phyloP scores from a whole-genome alignment of 2,329 filamentous ascomycete species.

The Ophiosphaerella korrae region DNA sequence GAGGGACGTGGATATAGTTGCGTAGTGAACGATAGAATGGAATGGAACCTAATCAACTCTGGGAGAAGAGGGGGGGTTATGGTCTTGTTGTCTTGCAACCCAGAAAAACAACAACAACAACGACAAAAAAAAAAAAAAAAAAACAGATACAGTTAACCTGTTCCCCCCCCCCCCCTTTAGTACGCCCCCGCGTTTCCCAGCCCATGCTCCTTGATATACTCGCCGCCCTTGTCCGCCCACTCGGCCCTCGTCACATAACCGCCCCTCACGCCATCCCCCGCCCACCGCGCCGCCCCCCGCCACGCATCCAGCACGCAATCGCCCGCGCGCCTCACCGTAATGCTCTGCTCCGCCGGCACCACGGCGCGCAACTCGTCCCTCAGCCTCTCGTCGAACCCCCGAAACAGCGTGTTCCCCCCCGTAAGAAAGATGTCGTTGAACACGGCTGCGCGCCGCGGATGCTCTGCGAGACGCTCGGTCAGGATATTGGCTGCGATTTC shows the following conservation, averaged over 20 bases:
- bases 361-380: constrained; percentile 70
- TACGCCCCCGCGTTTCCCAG: constrained; percentile 46
- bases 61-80: too few species aligned
- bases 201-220: constrained; percentile 81
- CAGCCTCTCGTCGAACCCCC: constrained; percentile 85
- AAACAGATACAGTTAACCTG: too few species aligned
- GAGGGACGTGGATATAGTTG: constrained; percentile 63
- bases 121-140: too few species aligned
- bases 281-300: constrained; percentile 91
- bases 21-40: background rate
- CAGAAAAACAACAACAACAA: too few species aligned
- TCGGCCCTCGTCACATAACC: constrained; percentile 78
- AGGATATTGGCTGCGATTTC: constrained; percentile 92
- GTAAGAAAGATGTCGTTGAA: constrained; percentile 90
- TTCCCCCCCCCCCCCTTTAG: background rate
- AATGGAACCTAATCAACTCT: too few species aligned
- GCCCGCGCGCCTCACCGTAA: constrained; percentile 74
- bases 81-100: too few species aligned
- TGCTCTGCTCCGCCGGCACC: constrained; percentile 70
- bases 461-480: constrained; percentile 72
- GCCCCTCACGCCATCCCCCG: constrained; percentile 64
- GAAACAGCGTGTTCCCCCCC: constrained; percentile 87
- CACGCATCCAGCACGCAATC: constrained; percentile 87
- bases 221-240: constrained; percentile 87
- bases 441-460: constrained; percentile 67